phyloP scores from a whole-genome alignment of 371 early-diverging fungal species.

The Mortierella sp. region DNA sequence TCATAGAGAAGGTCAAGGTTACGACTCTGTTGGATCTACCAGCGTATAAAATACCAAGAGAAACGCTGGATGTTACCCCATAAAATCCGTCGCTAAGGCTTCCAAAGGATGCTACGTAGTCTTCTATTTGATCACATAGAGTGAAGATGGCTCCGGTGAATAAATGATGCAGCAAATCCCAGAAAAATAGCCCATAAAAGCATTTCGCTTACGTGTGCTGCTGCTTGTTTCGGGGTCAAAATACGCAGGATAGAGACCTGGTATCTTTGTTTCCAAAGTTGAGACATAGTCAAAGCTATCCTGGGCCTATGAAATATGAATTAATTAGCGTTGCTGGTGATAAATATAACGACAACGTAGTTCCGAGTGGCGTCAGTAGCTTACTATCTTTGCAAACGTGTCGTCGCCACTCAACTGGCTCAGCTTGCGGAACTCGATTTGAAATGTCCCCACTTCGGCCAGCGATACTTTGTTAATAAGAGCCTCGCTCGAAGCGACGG shows the following conservation, averaged over 20 bases:
- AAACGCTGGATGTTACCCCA: slow-evolving; percentile 52
- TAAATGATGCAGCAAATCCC: too few relatives aligned
- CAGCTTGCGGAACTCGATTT: slow-evolving; percentile 87
- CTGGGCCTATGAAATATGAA: slow-evolving; percentile 59
- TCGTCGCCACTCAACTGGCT: slow-evolving; percentile 74
- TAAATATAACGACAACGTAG: not conserved
- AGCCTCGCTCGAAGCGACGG: not conserved
- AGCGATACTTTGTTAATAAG: slow-evolving; percentile 43
- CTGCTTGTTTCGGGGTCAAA: slow-evolving; percentile 48
- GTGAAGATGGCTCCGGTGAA: too few relatives aligned
- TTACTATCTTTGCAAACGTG: slow-evolving; percentile 52
- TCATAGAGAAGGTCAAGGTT: not conserved
- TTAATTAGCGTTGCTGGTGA: too few relatives aligned
- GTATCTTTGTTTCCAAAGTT: slow-evolving; percentile 57
- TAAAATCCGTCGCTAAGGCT: slow-evolving; percentile 66
- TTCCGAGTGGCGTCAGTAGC: not conserved
- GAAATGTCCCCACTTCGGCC: slow-evolving; percentile 87
- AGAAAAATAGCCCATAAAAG: not conserved
- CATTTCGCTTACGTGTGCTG: not conserved
- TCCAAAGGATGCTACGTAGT: slow-evolving; percentile 60
- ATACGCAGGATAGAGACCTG: slow-evolving; percentile 66
- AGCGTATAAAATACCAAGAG: too few relatives aligned
- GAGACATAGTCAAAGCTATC: slow-evolving; percentile 60
- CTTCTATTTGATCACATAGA: slow-evolving; percentile 10
- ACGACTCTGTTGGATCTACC: not conserved